Percentiles rank a stretch among this genome's conserved stretches.
phyloP scores from a whole-genome alignment of 306 rosid species.

The Cyamopsis tetragonoloba region DNA sequence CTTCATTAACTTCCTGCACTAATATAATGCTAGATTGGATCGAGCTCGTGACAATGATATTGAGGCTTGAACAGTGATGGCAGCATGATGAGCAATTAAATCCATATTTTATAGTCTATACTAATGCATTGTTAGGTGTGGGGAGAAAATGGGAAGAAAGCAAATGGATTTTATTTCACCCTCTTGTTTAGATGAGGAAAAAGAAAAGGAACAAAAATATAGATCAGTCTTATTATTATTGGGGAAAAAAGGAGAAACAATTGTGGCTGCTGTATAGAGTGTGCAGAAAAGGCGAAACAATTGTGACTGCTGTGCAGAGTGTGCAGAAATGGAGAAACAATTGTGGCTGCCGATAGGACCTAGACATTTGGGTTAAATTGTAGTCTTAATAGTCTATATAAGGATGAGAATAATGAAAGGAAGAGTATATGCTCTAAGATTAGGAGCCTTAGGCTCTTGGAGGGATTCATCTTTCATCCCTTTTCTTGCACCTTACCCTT shows the following conservation, averaged over 20 bases:
- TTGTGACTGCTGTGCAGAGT: no score
- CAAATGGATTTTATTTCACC: not conserved
- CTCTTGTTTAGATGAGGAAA: not conserved
- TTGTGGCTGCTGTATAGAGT: not conserved
- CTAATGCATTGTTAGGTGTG: not conserved
- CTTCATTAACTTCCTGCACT: conserved; percentile 51
- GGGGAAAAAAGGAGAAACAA: not conserved
- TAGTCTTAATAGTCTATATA: no score
- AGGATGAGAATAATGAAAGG: no score
- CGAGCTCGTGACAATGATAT: conserved; percentile 6
- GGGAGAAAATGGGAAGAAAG: conserved; percentile 9
- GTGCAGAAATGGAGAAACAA: no score
- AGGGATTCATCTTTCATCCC: no score
- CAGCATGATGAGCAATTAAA: not conserved
- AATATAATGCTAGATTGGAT: conserved; percentile 28
- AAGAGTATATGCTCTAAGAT: no score
- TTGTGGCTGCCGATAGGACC: no score
- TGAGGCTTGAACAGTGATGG: not conserved
- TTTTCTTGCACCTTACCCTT: no score
- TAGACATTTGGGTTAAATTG: no score
- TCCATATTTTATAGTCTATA: conserved; percentile 1
- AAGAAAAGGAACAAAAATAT: not conserved
- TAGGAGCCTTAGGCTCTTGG: no score
- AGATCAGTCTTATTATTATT: not conserved
- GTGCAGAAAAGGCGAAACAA: no score